Percentiles rank a stretch among this genome's conserved stretches.
phyloP scores from a whole-genome alignment of 306 rosid species.

The Vicia sativa region DNA sequence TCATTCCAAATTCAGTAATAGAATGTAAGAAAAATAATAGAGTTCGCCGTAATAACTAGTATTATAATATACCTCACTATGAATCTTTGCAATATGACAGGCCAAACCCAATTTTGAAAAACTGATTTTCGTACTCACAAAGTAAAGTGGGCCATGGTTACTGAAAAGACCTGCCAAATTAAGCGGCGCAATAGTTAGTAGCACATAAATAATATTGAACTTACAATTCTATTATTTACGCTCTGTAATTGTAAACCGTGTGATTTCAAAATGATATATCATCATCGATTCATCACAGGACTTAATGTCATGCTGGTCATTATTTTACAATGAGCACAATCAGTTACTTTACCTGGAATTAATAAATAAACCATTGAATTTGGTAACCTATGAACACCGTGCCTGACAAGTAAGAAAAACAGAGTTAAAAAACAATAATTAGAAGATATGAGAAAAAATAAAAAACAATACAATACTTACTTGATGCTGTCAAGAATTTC shows the following conservation, averaged over 20 bases:
- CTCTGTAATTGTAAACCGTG: conserved; percentile 10
- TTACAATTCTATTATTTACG: conserved; percentile 4
- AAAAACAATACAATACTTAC: conserved; percentile 45
- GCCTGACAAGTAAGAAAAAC: conserved; percentile 60
- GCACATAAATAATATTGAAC: conserved; percentile 28
- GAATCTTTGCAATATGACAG: conserved; percentile 98
- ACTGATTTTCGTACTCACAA: conserved; percentile 72
- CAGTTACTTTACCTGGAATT: conserved; percentile 74
- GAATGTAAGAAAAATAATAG: conserved; percentile 2
- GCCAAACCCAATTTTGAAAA: conserved; percentile 93
- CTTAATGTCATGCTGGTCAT: conserved; percentile 15
- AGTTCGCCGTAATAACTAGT: conserved; percentile 6
- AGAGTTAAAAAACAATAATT: conserved; percentile 25
- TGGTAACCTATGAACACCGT: conserved; percentile 90
- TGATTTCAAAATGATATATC: conserved; percentile 27
- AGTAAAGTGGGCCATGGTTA: conserved; percentile 96
- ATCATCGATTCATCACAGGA: conserved; percentile 12
- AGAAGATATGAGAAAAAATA: conserved; percentile 29
- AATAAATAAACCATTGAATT: conserved; percentile 87
- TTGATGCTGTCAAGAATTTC: conserved; percentile 77
- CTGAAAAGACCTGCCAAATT: conserved; percentile 86
- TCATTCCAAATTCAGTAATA: conserved; percentile 40
- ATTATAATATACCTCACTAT: conserved; percentile 74
- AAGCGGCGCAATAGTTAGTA: conserved; percentile 25
- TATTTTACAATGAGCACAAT: conserved; percentile 20